A percentile compares a stretch with the other conserved stretches of the same genome.
Conservation (phyloP, 306 rosid species). For the Calophaca sinica region DNA sequence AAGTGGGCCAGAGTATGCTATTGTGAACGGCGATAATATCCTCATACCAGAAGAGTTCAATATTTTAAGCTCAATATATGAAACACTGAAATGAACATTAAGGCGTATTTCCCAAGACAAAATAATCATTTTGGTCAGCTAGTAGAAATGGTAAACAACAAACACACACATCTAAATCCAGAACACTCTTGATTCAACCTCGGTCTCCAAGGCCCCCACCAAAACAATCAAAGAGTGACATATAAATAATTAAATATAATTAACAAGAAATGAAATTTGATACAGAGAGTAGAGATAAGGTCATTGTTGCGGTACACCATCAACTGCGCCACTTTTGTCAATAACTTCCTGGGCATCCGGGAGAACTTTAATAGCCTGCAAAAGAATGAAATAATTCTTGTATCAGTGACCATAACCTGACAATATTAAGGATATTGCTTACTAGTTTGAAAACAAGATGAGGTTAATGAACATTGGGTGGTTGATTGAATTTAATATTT, state of each 20-base stretch:
- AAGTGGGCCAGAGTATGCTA: too few species aligned
- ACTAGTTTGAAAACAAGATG: slow-evolving; percentile 15
- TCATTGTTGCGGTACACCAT: slow-evolving; percentile 43
- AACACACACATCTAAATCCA: too few species aligned
- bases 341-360: slow-evolving; percentile 52
- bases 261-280: slow-evolving; percentile 12
- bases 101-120: background rate
- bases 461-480: background rate
- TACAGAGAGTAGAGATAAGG: slow-evolving; percentile 1
- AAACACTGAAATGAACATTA: slow-evolving; percentile 11
- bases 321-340: slow-evolving; percentile 32
- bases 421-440: background rate
- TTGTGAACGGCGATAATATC: too few species aligned
- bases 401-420: slow-evolving; percentile 2
- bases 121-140: background rate
- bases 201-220: too few species aligned
- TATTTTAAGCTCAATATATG: background rate
- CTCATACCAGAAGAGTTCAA: background rate
- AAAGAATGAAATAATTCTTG: slow-evolving; percentile 16
- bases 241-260: background rate
- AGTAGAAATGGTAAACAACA: too few species aligned
- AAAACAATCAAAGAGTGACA: too few species aligned
- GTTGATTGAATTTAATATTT: slow-evolving; percentile 14
- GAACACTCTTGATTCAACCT: too few species aligned
- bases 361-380: slow-evolving; percentile 68